phyloP scores from a whole-genome alignment of 495 filamentous ascomycete species.

The Pyrenula aspistea region DNA sequence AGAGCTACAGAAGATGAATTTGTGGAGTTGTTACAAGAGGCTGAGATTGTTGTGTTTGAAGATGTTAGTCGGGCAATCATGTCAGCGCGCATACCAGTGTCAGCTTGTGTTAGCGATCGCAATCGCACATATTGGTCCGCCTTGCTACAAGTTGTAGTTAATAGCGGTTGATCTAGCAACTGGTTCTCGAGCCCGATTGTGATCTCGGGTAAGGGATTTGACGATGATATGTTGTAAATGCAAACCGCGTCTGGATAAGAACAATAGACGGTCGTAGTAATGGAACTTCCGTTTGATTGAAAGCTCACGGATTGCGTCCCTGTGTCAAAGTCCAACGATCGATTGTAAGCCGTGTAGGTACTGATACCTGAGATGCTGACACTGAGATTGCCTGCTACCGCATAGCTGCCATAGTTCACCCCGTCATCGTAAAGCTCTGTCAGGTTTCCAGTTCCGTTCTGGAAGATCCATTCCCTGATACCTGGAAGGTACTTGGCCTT shows the following conservation, averaged over 20 bases:
- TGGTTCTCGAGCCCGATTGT: constrained; percentile 20
- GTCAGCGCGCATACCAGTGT: background rate
- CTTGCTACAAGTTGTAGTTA: constrained; percentile 14
- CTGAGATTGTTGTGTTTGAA: background rate
- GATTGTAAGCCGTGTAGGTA: constrained; percentile 19
- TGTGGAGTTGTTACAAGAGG: background rate
- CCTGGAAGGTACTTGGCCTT: constrained; percentile 20
- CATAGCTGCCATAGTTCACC: constrained; percentile 29
- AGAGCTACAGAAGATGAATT: background rate
- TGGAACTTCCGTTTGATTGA: background rate
- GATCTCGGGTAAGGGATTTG: constrained; percentile 19
- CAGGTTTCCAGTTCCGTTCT: constrained; percentile 32
- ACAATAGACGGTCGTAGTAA: constrained; percentile 11
- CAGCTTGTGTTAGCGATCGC: constrained; percentile 13
- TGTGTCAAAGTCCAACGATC: constrained; percentile 27
- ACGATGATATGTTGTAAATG: constrained; percentile 26
- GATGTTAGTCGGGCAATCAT: background rate
- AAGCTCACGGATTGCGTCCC: constrained; percentile 21
- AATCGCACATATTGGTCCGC: constrained; percentile 12
- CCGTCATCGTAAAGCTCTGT: constrained; percentile 23
- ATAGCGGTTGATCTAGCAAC: constrained; percentile 6
- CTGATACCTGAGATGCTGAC: constrained; percentile 18
- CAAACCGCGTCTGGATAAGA: constrained; percentile 37
- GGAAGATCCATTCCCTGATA: constrained; percentile 31
- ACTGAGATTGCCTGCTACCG: constrained; percentile 31